phyloP scores from a whole-genome alignment of 371 early-diverging fungal species.

The Haplosporangium sp. region DNA sequence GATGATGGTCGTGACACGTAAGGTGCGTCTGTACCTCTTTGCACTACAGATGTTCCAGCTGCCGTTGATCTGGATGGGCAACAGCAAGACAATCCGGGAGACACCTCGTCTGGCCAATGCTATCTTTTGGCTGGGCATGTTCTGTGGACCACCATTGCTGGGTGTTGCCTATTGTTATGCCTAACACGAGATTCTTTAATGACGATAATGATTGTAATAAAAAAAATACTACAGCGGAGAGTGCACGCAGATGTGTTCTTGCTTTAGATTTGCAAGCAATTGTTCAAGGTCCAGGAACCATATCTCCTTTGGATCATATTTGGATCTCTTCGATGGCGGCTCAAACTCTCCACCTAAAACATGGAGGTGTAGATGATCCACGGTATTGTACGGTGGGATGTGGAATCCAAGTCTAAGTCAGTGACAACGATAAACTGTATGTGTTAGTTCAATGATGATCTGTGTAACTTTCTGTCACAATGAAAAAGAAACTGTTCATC shows the following conservation, averaged over 20 bases:
- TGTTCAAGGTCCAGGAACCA: slow-evolving; percentile 32
- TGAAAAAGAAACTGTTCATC: not conserved
- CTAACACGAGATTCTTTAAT: slow-evolving; percentile 23
- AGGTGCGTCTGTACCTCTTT: slow-evolving; percentile 86
- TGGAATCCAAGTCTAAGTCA: slow-evolving; percentile 33
- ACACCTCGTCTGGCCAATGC: slow-evolving; percentile 80
- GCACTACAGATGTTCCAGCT: slow-evolving; percentile 92
- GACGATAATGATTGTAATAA: not conserved
- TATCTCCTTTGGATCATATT: slow-evolving; percentile 30
- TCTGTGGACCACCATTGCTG: slow-evolving; percentile 81
- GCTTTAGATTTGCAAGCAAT: slow-evolving; percentile 15
- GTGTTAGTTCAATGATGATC: not conserved
- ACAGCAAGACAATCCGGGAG: slow-evolving; percentile 67
- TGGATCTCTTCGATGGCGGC: slow-evolving; percentile 3
- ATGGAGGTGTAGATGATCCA: slow-evolving; percentile 41
- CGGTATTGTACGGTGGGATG: slow-evolving; percentile 32
- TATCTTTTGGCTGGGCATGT: slow-evolving; percentile 90
- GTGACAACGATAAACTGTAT: not conserved
- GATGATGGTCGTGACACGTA: slow-evolving; percentile 78
- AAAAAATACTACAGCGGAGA: not conserved
- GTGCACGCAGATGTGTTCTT: not conserved
- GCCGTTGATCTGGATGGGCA: slow-evolving; percentile 85
- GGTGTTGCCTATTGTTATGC: slow-evolving; percentile 78
- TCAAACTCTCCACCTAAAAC: slow-evolving; percentile 32
- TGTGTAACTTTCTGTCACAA: not conserved